phyloP scores from a whole-genome alignment of 2,329 filamentous ascomycete species.

The Triangularia verruculosa region DNA sequence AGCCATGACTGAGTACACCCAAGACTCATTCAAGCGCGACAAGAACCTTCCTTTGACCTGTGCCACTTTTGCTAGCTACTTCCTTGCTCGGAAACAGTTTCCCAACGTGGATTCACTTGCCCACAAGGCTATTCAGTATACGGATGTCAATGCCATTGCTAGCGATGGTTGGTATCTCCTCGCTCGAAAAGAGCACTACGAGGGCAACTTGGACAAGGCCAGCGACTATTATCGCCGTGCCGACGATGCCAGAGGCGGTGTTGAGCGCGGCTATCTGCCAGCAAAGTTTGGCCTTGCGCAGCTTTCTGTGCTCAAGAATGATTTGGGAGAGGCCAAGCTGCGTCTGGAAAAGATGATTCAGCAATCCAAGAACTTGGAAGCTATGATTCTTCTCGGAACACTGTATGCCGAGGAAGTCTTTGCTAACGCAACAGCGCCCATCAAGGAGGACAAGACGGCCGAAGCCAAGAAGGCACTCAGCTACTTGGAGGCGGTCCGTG shows the following conservation, averaged over 20 bases:
- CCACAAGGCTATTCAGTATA: conserved; percentile 90
- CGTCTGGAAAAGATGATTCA: conserved; percentile 92
- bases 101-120: conserved; percentile 81
- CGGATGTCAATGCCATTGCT: conserved; percentile 92
- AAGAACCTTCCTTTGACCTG: conserved; percentile 88
- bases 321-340: conserved; percentile 89
- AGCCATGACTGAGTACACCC: conserved; percentile 91
- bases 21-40: conserved; percentile 90
- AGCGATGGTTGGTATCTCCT: conserved; percentile 97
- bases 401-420: conserved; percentile 95
- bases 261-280: conserved; percentile 87
- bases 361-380: conserved; percentile 77
- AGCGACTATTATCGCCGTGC: conserved; percentile 85
- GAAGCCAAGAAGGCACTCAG: conserved; percentile 84
- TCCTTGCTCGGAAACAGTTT: conserved; percentile 77
- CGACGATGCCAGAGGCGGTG: conserved; percentile 85
- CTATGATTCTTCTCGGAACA: conserved; percentile 87
- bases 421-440: conserved; percentile 64
- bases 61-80: conserved; percentile 86
- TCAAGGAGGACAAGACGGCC: conserved; percentile 80
- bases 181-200: conserved; percentile 85
- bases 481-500: conserved; percentile 79
- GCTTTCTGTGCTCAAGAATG: conserved; percentile 77
- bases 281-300: conserved; percentile 95
- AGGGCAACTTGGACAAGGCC: conserved; percentile 70